These are phyloP conservation scores for Lojkania enalia DNA, from an alignment of 2,329 filamentous ascomycete genomes.

Conservation along the genomic window DNA sequence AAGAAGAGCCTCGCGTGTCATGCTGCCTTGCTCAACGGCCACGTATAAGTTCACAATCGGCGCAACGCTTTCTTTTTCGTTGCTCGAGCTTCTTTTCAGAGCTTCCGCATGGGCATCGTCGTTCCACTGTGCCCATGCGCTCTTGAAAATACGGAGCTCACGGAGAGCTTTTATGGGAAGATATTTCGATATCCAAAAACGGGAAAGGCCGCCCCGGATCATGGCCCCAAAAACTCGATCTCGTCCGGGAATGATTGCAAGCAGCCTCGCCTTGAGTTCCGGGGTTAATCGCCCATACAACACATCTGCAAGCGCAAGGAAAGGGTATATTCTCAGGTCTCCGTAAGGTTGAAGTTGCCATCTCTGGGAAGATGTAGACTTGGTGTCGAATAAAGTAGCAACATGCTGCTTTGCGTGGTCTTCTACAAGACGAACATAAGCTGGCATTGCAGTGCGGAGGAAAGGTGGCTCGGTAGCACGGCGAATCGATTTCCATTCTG, in stretches of 20 bases:
- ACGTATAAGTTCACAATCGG: conserved; percentile 20
- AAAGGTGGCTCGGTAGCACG: conserved; percentile 26
- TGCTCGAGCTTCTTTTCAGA: conserved; percentile 1
- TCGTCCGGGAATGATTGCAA: conserved; percentile 24
- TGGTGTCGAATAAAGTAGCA: not conserved
- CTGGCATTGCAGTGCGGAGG: conserved; percentile 4
- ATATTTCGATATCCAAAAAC: conserved; percentile 28
- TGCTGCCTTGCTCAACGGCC: conserved; percentile 7
- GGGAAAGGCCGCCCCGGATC: conserved; percentile 43
- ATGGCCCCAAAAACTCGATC: conserved; percentile 41
- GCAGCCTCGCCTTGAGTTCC: conserved; percentile 28
- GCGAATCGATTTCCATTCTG: conserved; percentile 34
- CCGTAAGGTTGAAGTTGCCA: conserved; percentile 27
- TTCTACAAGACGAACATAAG: conserved; percentile 8
- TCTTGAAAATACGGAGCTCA: conserved; percentile 19
- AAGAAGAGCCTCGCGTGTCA: conserved; percentile 29
- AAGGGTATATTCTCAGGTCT: conserved; percentile 44
- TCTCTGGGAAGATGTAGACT: conserved; percentile 8
- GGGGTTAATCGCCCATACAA: conserved; percentile 42
- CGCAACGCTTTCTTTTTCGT: not conserved
- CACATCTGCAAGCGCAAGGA: conserved; percentile 45
- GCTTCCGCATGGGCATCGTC: conserved; percentile 18
- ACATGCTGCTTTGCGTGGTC: conserved; percentile 9
- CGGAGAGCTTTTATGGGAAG: conserved; percentile 33
- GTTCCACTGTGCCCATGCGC: conserved; percentile 38